phyloP scores from a whole-genome alignment of 345 rosid species.

The Acer saccharum region DNA sequence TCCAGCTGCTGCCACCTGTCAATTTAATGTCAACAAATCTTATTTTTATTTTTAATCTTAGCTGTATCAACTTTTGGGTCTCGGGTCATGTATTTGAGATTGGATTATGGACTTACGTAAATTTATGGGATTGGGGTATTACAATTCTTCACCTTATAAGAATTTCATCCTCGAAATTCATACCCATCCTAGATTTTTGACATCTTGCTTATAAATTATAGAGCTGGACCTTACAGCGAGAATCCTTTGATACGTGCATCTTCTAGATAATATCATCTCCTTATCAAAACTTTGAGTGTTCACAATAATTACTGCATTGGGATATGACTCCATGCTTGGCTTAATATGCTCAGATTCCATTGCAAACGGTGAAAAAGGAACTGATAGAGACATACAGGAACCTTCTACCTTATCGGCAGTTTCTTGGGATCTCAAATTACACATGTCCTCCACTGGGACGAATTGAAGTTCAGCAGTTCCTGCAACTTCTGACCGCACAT shows the following conservation, averaged over 20 bases:
- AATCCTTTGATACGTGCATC: constrained; percentile 79
- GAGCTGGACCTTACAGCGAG: too few species aligned
- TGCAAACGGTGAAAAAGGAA: constrained; percentile 30
- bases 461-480: constrained; percentile 44
- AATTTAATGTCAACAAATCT: too few species aligned
- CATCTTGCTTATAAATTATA: too few species aligned
- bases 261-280: constrained; percentile 85
- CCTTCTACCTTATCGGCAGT: constrained; percentile 39
- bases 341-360: constrained; percentile 39
- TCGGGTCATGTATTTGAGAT: too few species aligned
- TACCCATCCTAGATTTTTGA: too few species aligned
- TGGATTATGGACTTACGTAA: too few species aligned
- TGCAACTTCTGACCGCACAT: constrained; percentile 38
- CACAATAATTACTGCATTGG: constrained; percentile 55
- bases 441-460: constrained; percentile 40
- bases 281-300: constrained; percentile 74
- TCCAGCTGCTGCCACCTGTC: too few species aligned
- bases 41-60: too few species aligned
- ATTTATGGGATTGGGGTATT: too few species aligned
- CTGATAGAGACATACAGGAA: constrained; percentile 33
- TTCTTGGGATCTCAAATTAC: constrained; percentile 29
- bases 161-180: too few species aligned
- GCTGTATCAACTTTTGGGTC: too few species aligned
- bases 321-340: constrained; percentile 33
- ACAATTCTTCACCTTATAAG: too few species aligned